These are phyloP conservation scores for Hydnum rufescens DNA, from an alignment of 768 basidiomycete genomes.

Conservation along the genomic window DNA sequence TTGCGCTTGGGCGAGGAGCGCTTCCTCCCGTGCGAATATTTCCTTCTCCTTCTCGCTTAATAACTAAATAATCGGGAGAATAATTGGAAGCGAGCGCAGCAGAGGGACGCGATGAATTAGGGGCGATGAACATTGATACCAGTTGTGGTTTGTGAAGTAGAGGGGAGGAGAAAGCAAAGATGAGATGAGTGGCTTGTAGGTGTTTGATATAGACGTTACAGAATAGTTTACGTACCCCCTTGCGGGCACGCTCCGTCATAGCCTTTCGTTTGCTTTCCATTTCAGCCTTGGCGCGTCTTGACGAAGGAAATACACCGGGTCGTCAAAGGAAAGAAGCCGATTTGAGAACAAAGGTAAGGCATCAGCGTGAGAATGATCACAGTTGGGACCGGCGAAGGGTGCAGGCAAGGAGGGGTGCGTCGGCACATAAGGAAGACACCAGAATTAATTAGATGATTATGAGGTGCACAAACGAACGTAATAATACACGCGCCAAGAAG, in stretches of 20 bases:
- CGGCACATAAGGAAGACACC: neutral
- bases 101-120: neutral
- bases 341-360: neutral
- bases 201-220: no score
- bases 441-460: neutral
- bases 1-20: constrained; percentile 18
- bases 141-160: neutral
- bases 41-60: constrained; percentile 45
- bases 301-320: constrained; percentile 4
- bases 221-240: constrained; percentile 34
- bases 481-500: no score
- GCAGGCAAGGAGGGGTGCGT: neutral
- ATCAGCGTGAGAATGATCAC: neutral
- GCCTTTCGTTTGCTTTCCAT: constrained; percentile 48
- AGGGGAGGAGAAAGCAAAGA: no score
- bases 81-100: neutral
- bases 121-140: neutral
- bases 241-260: constrained; percentile 52
- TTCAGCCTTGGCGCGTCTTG: constrained; percentile 26
- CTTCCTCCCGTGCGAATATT: constrained; percentile 34
- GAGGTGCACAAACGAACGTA: neutral
- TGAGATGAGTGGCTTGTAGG: no score
- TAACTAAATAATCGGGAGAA: no score
- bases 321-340: neutral
- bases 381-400: neutral